phyloP scores from a whole-genome alignment of 345 rosid species.

The Eucalyptus erythrocorys region DNA sequence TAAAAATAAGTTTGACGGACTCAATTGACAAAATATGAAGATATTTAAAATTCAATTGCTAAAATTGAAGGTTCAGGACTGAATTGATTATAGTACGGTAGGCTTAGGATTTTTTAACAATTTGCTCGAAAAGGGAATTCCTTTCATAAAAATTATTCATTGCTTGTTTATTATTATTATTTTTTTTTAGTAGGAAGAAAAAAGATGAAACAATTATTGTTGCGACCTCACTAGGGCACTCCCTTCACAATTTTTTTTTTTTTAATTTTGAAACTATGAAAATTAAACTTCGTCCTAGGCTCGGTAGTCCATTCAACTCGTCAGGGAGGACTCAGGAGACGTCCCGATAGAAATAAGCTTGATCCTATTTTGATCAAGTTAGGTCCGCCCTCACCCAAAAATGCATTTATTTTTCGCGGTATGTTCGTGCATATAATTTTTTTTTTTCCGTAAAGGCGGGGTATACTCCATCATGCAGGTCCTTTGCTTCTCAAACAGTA shows the following conservation, averaged over 20 bases:
- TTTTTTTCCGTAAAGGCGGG: background rate
- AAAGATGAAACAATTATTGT: background rate
- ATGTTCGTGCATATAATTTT: background rate
- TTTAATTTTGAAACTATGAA: background rate
- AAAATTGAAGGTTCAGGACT: accelerated
- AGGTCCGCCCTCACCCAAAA: background rate
- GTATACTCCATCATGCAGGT: background rate
- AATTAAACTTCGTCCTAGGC: background rate
- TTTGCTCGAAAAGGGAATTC: background rate
- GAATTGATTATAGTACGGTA: accelerated
- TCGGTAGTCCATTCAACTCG: background rate
- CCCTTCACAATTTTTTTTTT: background rate
- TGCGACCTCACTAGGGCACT: background rate
- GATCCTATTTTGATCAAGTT: background rate
- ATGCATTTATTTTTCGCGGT: accelerated
- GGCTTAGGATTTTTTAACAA: background rate
- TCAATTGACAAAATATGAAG: too few species aligned
- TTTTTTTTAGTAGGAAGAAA: background rate
- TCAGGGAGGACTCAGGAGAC: background rate
- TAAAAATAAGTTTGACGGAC: too few species aligned
- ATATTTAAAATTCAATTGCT: too few species aligned
- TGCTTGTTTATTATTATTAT: background rate
- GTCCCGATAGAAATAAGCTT: background rate
- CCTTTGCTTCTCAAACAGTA: background rate
- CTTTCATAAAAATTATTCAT: background rate